Percentiles rank a stretch among this genome's conserved stretches.
phyloP scores from a whole-genome alignment of 1,139 yeast genomes.

The Pneumocystis oryctolagi region DNA sequence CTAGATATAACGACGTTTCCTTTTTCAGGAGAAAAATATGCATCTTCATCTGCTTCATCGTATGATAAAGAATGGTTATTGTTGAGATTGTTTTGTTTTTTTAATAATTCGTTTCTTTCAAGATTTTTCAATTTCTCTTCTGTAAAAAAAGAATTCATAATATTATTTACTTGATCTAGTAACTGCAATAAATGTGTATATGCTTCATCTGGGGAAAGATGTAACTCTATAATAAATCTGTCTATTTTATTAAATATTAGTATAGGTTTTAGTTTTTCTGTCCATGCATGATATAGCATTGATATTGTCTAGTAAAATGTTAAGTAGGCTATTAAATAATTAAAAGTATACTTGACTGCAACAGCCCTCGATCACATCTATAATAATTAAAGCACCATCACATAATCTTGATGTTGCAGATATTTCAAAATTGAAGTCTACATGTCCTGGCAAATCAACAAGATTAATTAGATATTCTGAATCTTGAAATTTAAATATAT shows the following conservation, averaged over 20 bases:
- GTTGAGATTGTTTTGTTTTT: constrained; percentile 44
- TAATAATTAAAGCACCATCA: constrained; percentile 90
- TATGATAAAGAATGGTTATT: constrained; percentile 37
- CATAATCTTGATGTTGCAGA: constrained; percentile 89
- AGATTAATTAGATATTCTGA: constrained; percentile 75
- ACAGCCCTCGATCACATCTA: constrained; percentile 96
- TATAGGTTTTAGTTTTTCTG: constrained; percentile 74
- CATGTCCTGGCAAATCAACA: constrained; percentile 97
- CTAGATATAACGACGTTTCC: constrained; percentile 90
- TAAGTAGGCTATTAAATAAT: not conserved
- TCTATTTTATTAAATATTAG: constrained; percentile 90
- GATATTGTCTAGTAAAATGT: constrained; percentile 59
- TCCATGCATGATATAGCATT: constrained; percentile 91
- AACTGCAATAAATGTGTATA: constrained; percentile 61
- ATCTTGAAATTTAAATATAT: constrained; percentile 34
- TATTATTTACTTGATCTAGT: constrained; percentile 88
- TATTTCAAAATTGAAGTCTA: constrained; percentile 91
- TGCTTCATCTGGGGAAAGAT: constrained; percentile 72
- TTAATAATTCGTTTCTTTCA: constrained; percentile 18
- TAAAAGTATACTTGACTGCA: constrained; percentile 36
- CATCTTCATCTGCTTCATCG: constrained; percentile 70
- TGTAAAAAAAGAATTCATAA: constrained; percentile 80
- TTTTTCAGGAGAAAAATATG: constrained; percentile 77
- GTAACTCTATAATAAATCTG: constrained; percentile 66
- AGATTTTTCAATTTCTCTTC: constrained; percentile 70